Percentiles rank a stretch among this genome's conserved stretches.
Conservation (phyloP, 2,329 filamentous ascomycete genomes). For the Ceratocystis colombiana region DNA sequence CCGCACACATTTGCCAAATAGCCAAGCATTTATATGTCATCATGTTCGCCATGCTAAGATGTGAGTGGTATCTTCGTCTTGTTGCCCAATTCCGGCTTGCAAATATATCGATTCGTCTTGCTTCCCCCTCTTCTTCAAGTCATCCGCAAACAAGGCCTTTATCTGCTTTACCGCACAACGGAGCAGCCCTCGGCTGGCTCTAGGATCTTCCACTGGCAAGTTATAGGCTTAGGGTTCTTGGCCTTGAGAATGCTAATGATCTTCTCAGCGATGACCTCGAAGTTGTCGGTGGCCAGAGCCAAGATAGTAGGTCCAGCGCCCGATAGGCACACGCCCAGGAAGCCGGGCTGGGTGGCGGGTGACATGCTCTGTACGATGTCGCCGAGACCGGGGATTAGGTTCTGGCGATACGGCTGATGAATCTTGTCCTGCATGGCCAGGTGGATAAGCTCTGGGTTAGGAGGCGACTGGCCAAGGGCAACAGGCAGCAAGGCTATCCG, state of each 20-base stretch:
- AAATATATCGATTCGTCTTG: not conserved
- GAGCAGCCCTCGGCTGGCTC: slow-evolving; percentile 69
- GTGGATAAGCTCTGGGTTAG: slow-evolving; percentile 87
- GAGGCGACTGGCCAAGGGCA: slow-evolving; percentile 78
- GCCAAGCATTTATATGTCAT: not conserved
- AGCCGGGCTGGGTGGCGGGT: slow-evolving; percentile 71
- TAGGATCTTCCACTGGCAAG: slow-evolving; percentile 76
- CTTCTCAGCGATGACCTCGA: slow-evolving; percentile 70
- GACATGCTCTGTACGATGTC: slow-evolving; percentile 89
- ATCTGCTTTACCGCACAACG: slow-evolving; percentile 34
- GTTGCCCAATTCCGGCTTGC: not conserved
- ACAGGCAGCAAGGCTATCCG: slow-evolving; percentile 83
- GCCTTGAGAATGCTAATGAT: slow-evolving; percentile 65
- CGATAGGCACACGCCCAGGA: slow-evolving; percentile 88
- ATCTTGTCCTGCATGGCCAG: slow-evolving; percentile 98
- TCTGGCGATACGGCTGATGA: slow-evolving; percentile 90
- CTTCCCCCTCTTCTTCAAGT: not conserved
- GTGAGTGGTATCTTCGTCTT: not conserved
- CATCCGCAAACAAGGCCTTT: not conserved
- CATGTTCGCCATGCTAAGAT: slow-evolving; percentile 1
- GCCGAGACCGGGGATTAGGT: slow-evolving; percentile 79
- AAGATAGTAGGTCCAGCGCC: slow-evolving; percentile 93
- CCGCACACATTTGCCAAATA: not conserved
- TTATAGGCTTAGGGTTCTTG: slow-evolving; percentile 45
- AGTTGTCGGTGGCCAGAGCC: slow-evolving; percentile 81